Percentiles rank a stretch among this genome's conserved stretches.
Evolutionary conservation across 805 yeast genomes (phyloP).

Genomic region (Clavispora carvajalis): DNA sequence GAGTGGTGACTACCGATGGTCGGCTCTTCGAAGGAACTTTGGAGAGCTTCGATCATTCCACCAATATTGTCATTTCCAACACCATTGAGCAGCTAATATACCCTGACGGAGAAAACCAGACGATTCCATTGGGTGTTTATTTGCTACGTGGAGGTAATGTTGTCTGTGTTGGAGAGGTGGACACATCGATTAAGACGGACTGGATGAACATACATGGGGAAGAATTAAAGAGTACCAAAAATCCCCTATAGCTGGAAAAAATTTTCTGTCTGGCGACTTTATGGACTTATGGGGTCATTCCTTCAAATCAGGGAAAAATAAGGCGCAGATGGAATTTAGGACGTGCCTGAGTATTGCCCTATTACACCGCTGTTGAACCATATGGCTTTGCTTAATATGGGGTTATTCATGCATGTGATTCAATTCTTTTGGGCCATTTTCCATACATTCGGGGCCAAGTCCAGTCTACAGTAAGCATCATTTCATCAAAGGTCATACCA

Average conservation of each 20-base stretch:
- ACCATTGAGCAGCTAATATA: slow-evolving; percentile 49
- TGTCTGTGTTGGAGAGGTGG: slow-evolving; percentile 52
- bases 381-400: no score
- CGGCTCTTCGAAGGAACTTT: slow-evolving; percentile 42
- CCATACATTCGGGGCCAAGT: no score
- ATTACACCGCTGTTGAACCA: no score
- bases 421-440: no score
- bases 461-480: no score
- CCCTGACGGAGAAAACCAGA: slow-evolving; percentile 35
- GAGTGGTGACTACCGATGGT: slow-evolving; percentile 56
- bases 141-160: slow-evolving; percentile 57
- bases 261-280: no score
- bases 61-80: slow-evolving; percentile 52
- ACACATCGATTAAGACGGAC: slow-evolving; percentile 40
- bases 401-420: no score
- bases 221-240: slow-evolving; percentile 34
- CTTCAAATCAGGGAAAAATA: no score
- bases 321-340: no score
- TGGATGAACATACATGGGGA: slow-evolving; percentile 33
- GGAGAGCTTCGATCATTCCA: slow-evolving; percentile 59
- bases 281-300: no score
- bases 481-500: no score
- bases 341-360: no score
- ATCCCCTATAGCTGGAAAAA: slow-evolving; percentile 27
- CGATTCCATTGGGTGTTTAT: slow-evolving; percentile 42